Base-by-base conservation (phyloP, 768 basidiomycete genomes). In the Boletellus emodensis region DNA sequence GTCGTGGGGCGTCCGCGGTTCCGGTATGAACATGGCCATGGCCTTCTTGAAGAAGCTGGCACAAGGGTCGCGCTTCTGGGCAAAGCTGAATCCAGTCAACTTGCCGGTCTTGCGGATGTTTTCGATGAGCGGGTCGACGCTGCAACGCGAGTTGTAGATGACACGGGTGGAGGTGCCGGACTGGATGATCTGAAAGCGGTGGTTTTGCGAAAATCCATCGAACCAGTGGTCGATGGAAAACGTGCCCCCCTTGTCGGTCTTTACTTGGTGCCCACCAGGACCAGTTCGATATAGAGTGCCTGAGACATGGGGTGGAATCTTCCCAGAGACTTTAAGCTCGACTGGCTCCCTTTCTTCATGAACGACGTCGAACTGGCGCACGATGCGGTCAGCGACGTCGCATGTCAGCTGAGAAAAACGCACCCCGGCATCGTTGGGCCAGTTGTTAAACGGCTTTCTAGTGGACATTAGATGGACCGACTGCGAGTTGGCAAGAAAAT, bases 211-310 rank as follows among this genome's bases (percentile, higher is more conserved):
- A 41, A 75, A 66, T 24, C 73, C 73, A 44, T 74, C 73, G 47
- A 74, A 74, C 73, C 72, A 71, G 43, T 73, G 73, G 41, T 65
- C 56, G 6, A 68, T 39, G 14, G 71, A 61, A 18, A 62, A 53
- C 3, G 60, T 64, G 6, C 50, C 28, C 14, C 55, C 61, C 11
- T 56, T 54, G 44, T 57, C 39, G 0, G 57, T 17, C 30, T 61
- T 49, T 32, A 69, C 63, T 47, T 71, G 61, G 47, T 58, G n/a
- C 4, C 60, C 63, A 3, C 70, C 71, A 9, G 73, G 72, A 7
- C 72, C 72, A 5, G 71, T 74, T 28, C 72, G 56, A 51, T 74
- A 71, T 17, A 74, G 61, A 17, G 61, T 63, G 6, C 73, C 73
- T 3, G 60, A 63, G 36, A 72, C 63, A 49, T 70, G 74, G 15